Evolutionary conservation across 73 alveolate genomes (phyloP).

Genomic region (Paramecium pentaurelia): DNA sequence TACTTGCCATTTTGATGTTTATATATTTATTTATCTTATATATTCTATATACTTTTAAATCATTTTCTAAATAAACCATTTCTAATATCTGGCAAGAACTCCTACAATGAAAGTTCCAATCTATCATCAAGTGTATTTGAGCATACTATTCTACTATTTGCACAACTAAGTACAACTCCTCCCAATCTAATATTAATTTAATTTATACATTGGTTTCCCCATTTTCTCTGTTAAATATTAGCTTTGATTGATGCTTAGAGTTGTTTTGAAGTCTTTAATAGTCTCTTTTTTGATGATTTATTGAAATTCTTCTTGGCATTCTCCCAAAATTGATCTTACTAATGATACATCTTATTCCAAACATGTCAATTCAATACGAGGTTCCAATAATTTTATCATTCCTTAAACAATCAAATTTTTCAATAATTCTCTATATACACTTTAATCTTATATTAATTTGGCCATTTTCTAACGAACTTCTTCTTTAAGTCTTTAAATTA

Average conservation of each 20-base stretch:
- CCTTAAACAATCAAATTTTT: conserved; percentile 75
- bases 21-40: background rate
- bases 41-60: background rate
- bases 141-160: conserved; percentile 71
- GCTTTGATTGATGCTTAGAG: conserved; percentile 64
- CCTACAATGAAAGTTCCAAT: conserved; percentile 70
- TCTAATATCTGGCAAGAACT: conserved; percentile 73
- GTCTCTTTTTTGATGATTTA: conserved; percentile 69
- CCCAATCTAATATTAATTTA: conserved; percentile 63
- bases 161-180: conserved; percentile 72
- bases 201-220: background rate
- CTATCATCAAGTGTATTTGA: conserved; percentile 82
- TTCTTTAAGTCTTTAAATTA: conserved; percentile 63
- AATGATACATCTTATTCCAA: conserved; percentile 67
- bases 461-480: conserved; percentile 58
- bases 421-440: conserved; percentile 69
- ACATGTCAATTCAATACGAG: conserved; percentile 68
- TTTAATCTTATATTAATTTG: conserved; percentile 60
- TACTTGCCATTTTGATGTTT: background rate
- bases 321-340: conserved; percentile 55
- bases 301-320: conserved; percentile 67
- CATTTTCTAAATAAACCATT: conserved; percentile 50
- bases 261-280: conserved; percentile 34
- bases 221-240: conserved; percentile 45
- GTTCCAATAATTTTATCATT: conserved; percentile 77